phyloP scores from a whole-genome alignment of 169 alveolate species.

The Miamiensis avidus region DNA sequence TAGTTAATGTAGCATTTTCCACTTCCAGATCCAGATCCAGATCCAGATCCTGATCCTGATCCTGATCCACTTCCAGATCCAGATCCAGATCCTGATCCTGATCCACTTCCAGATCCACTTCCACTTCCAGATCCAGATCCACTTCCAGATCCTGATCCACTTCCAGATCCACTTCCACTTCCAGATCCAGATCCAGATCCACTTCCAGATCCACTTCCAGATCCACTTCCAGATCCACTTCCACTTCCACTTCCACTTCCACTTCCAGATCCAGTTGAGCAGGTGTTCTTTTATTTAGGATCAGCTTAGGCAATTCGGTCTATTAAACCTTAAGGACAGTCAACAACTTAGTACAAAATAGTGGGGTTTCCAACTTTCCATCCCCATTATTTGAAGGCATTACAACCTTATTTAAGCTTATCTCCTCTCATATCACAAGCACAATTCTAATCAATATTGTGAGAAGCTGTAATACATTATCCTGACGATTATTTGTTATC shows the following conservation, averaged over 20 bases:
- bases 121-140: too few species aligned
- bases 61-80: neutral
- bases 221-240: too few species aligned
- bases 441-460: neutral
- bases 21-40: neutral
- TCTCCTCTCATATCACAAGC: neutral
- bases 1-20: neutral
- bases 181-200: too few species aligned
- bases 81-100: neutral
- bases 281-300: neutral
- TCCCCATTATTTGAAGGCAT: neutral
- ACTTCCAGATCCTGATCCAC: too few species aligned
- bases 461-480: neutral
- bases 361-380: neutral
- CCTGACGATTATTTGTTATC: neutral
- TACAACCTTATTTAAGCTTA: neutral
- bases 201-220: too few species aligned
- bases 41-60: neutral
- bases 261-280: neutral
- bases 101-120: too few species aligned
- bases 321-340: neutral
- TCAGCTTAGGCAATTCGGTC: neutral
- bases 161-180: too few species aligned
- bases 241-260: neutral
- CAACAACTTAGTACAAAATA: neutral